phyloP scores from a whole-genome alignment of 345 rosid species.

The Toxicodendron radicans region DNA sequence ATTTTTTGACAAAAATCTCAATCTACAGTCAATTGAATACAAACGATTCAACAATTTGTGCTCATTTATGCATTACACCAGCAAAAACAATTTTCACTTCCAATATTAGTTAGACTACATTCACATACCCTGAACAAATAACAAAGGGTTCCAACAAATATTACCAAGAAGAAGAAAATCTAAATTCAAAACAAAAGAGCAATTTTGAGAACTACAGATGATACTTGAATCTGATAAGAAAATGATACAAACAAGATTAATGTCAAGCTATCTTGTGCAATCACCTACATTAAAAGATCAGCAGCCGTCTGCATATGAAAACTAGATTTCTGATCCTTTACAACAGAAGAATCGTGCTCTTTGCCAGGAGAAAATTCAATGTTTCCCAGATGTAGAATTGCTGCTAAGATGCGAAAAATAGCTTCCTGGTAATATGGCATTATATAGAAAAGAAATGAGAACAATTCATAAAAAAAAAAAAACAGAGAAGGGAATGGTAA shows the following conservation, averaged over 20 bases:
- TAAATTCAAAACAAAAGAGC: not conserved
- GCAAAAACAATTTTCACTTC: constrained; percentile 7
- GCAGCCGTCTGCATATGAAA: constrained; percentile 87
- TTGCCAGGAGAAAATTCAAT: constrained; percentile 90
- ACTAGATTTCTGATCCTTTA: constrained; percentile 78
- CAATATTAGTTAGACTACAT: not conserved
- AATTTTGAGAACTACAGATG: constrained; percentile 1
- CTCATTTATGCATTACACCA: not conserved
- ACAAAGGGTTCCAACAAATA: not conserved
- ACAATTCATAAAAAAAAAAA: constrained; percentile 13
- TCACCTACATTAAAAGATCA: constrained; percentile 79
- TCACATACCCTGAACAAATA: not conserved
- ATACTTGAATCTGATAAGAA: constrained; percentile 1
- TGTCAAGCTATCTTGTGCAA: constrained; percentile 15
- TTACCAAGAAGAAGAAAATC: not conserved
- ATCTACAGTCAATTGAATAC: not conserved
- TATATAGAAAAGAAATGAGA: constrained; percentile 12
- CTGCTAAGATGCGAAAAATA: constrained; percentile 93
- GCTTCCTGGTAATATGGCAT: constrained; percentile 59
- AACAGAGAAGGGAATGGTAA: constrained; percentile 12
- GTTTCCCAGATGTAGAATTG: constrained; percentile 94
- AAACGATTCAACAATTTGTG: not conserved
- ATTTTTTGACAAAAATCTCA: not conserved
- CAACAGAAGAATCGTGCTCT: constrained; percentile 89
- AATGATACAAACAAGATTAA: constrained; percentile 11